Evolutionary conservation across 192 early-diverging fungal genomes (phyloP).

Genomic region (Podila clonocystis): DNA sequence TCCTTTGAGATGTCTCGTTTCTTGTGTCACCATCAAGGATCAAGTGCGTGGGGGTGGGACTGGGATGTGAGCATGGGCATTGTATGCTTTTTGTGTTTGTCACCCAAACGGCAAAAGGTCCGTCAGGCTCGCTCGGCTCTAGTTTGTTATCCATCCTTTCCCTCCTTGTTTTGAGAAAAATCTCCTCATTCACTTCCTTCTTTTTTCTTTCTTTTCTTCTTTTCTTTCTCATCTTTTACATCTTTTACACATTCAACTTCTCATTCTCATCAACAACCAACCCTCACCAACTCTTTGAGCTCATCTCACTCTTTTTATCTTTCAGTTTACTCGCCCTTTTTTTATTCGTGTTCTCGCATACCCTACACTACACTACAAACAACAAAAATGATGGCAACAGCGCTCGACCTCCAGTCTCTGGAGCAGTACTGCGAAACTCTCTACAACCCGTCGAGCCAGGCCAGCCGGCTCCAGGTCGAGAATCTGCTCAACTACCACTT

Average conservation of each 20-base stretch:
- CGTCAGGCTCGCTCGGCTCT: too few relatives aligned
- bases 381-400: conserved; percentile 38
- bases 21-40: too few relatives aligned
- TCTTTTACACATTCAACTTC: neutral
- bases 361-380: neutral
- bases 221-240: too few relatives aligned
- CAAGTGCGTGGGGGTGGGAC: too few relatives aligned
- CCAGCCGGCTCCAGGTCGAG: conserved; percentile 74
- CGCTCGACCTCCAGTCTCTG: conserved; percentile 51
- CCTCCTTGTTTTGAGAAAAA: neutral
- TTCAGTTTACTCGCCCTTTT: too few relatives aligned
- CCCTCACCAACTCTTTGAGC: neutral
- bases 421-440: conserved; percentile 70
- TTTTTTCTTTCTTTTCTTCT: conserved; percentile 5
- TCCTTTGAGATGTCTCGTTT: too few relatives aligned
- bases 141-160: too few relatives aligned
- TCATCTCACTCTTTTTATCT: neutral
- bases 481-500: conserved; percentile 78
- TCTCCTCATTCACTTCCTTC: neutral
- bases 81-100: too few relatives aligned
- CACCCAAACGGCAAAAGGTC: neutral
- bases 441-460: conserved; percentile 65
- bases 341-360: too few relatives aligned
- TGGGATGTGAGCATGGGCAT: too few relatives aligned
- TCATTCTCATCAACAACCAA: neutral